phyloP scores from a whole-genome alignment of 495 filamentous ascomycete species.

The Parachaetomium inaequale region DNA sequence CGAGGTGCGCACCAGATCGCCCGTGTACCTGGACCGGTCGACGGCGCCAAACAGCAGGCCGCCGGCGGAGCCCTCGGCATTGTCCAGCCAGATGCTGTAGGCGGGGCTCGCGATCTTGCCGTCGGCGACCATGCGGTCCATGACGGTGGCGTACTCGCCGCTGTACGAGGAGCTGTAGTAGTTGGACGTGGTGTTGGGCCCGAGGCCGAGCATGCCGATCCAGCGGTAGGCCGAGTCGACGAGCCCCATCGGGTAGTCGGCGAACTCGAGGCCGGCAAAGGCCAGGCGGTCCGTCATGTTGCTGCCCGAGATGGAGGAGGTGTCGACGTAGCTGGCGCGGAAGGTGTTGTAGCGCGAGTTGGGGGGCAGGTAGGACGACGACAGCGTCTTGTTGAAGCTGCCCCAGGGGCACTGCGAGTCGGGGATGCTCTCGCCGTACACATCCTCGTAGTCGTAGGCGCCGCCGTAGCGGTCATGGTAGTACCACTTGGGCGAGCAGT shows the following conservation, averaged over 20 bases:
- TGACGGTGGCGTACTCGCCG: conserved; percentile 63
- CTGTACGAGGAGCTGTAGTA: neutral
- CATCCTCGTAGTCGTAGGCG: conserved; percentile 2
- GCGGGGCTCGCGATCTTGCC: conserved; percentile 66
- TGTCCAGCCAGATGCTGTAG: conserved; percentile 80
- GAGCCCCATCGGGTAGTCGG: conserved; percentile 70
- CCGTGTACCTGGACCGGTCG: conserved; percentile 68
- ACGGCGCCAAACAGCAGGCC: conserved; percentile 80
- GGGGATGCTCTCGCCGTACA: neutral
- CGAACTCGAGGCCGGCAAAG: conserved; percentile 58
- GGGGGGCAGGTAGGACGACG: conserved; percentile 60
- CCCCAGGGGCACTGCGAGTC: conserved; percentile 20
- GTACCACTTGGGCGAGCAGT: conserved; percentile 42
- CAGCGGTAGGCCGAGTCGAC: conserved; percentile 54
- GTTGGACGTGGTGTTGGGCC: conserved; percentile 51
- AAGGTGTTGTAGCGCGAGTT: conserved; percentile 55
- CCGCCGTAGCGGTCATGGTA: conserved; percentile 14
- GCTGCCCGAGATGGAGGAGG: conserved; percentile 58
- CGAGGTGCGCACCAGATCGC: conserved; percentile 60
- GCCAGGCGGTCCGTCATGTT: conserved; percentile 68
- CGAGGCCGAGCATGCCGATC: conserved; percentile 76
- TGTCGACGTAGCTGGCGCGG: conserved; percentile 67
- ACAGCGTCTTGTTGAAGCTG: conserved; percentile 54
- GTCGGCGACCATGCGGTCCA: conserved; percentile 59
- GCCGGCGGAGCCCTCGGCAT: conserved; percentile 58